Conservation (phyloP, 2,329 filamentous ascomycete species). For the Trichoderma afroharzianum region DNA sequence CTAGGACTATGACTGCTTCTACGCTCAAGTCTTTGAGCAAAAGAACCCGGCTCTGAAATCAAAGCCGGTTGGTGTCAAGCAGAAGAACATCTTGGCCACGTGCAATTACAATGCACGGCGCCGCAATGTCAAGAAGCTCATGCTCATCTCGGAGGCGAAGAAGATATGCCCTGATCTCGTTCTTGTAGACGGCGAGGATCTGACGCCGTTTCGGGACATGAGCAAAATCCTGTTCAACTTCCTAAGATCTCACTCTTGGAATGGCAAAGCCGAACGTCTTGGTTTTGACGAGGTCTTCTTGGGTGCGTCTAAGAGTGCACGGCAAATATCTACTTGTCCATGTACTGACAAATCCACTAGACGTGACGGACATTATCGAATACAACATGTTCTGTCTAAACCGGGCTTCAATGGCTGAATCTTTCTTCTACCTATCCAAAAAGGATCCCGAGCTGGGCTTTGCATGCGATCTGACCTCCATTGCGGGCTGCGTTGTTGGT, state of each 20-base stretch:
- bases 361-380: slow-evolving; percentile 80
- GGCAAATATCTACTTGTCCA: background rate
- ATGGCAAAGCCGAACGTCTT: slow-evolving; percentile 69
- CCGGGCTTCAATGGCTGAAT: slow-evolving; percentile 55
- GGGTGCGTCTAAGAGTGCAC: slow-evolving; percentile 32
- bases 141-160: slow-evolving; percentile 78
- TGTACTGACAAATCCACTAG: slow-evolving; percentile 34
- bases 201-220: slow-evolving; percentile 78
- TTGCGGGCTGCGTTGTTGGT: slow-evolving; percentile 59
- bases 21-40: slow-evolving; percentile 84
- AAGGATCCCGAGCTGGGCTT: slow-evolving; percentile 79
- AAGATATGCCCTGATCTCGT: slow-evolving; percentile 78
- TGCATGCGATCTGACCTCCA: slow-evolving; percentile 64
- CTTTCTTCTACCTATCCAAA: slow-evolving; percentile 75
- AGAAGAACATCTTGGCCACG: slow-evolving; percentile 89
- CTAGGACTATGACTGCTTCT: slow-evolving; percentile 86
- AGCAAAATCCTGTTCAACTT: slow-evolving; percentile 78
- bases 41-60: slow-evolving; percentile 70
- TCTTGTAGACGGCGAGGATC: slow-evolving; percentile 81
- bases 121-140: slow-evolving; percentile 73
- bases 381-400: slow-evolving; percentile 77
- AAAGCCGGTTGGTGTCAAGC: slow-evolving; percentile 77
- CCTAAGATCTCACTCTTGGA: slow-evolving; percentile 73
- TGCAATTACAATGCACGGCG: slow-evolving; percentile 90
- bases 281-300: slow-evolving; percentile 82